Conservation (phyloP, 805 yeast genomes). For the Suhomyces emberorum region DNA sequence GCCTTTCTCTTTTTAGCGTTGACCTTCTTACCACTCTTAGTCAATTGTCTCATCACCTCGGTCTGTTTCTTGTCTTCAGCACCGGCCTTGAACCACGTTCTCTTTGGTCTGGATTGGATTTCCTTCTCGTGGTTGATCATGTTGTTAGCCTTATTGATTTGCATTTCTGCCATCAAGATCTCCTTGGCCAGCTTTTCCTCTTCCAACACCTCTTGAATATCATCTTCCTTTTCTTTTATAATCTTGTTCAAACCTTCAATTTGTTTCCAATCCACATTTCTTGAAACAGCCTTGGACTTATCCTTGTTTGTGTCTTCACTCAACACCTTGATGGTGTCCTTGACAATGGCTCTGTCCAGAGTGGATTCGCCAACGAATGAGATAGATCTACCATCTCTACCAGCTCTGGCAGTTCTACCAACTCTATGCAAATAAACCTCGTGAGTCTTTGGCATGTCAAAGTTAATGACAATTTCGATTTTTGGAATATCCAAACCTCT, state of each 20-base stretch:
- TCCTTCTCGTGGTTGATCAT: slow-evolving; percentile 75
- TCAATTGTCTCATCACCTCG: slow-evolving; percentile 35
- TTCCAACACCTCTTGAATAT: slow-evolving; percentile 70
- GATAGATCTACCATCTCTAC: slow-evolving; percentile 90
- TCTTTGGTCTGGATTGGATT: slow-evolving; percentile 83
- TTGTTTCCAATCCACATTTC: slow-evolving; percentile 87
- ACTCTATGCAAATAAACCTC: slow-evolving; percentile 95
- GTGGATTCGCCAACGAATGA: slow-evolving; percentile 91
- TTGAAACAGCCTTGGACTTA: slow-evolving; percentile 69
- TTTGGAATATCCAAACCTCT: slow-evolving; percentile 99
- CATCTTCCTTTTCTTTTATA: slow-evolving; percentile 56
- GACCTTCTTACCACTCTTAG: slow-evolving; percentile 51
- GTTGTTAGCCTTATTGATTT: slow-evolving; percentile 80
- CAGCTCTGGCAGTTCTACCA: slow-evolving; percentile 99
- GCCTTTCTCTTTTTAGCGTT: slow-evolving; percentile 73
- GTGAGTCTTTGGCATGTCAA: slow-evolving; percentile 90
- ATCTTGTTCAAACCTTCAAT: slow-evolving; percentile 65
- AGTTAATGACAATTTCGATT: slow-evolving; percentile 91
- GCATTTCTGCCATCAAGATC: slow-evolving; percentile 85
- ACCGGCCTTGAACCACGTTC: slow-evolving; percentile 91
- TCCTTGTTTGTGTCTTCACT: slow-evolving; percentile 22
- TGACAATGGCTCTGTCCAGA: slow-evolving; percentile 87
- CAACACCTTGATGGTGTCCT: slow-evolving; percentile 75
- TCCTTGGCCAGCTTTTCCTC: slow-evolving; percentile 92
- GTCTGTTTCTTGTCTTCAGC: slow-evolving; percentile 47